Base-by-base conservation (phyloP, 108 stramenopile genomes). In the Cylindrotheca fusiformis region DNA sequence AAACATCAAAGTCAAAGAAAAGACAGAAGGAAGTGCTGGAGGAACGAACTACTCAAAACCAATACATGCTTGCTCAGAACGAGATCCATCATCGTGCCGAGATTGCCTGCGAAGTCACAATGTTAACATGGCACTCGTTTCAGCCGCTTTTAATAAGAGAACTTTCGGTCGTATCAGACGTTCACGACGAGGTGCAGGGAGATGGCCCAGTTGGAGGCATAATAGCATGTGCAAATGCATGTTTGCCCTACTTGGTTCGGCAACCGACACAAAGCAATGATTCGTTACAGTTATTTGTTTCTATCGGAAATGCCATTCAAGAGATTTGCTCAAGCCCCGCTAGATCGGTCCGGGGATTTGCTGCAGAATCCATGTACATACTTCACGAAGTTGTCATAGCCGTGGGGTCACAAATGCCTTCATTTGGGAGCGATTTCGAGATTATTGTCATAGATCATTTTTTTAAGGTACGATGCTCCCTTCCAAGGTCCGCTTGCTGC, bases 1-100 rank as follows among this genome's bases (percentile, higher is more conserved):
- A 77, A 60, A 78, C 84, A 0, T 83, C 72, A 53, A 86, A 80
- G 63, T 72, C 82, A 1, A 90, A 90, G 58, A 88, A 83, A 46
- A 63, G 85, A 27, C 72, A 84, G 8, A 76, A 90, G 33, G 74
- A 74, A 65, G 60, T 72, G 19, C 55, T 93, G 6, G 71, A 76
- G 30, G 52, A 69, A 22, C 63, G 71, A 3, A 65, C 77, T 14
- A 80, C 66, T 19, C 79, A 76, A 0, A 52, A 59, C 17, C 61
- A 54, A 22, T 22, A 36, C n/a, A 55, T 58, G 17, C 33, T 57
- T 41, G 90, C 90, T 22, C 48, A 66, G 44, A 49, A 54, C 2
- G 91, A 93, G 63, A 69, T 79, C n/a, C 67, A 61, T 24, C 68
- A 79, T 20, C 77, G 91, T 25, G 77, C 79, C n/a, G 73, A 84